These are phyloP conservation scores for Hymenoscyphus repandus DNA, from an alignment of 2,329 filamentous ascomycete genomes.

Conservation along the genomic window DNA sequence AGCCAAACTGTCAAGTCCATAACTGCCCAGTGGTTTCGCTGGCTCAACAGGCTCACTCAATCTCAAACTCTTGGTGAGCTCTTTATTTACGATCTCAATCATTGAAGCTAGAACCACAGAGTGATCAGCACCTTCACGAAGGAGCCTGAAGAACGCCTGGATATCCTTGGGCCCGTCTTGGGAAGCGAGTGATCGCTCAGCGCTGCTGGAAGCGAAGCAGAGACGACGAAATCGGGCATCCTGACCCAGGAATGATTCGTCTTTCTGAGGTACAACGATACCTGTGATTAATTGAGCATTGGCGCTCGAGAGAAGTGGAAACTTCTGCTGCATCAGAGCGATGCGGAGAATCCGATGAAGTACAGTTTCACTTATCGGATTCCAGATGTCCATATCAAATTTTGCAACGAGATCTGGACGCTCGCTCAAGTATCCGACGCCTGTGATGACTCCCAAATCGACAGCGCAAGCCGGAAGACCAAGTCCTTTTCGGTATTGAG, in stretches of 20 bases:
- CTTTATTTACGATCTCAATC: too few relatives aligned
- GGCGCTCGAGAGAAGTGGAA: conserved; percentile 13
- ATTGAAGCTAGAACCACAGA: too few relatives aligned
- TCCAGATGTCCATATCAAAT: conserved; percentile 19
- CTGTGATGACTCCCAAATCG: conserved; percentile 50
- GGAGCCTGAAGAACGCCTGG: too few relatives aligned
- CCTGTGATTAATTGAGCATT: conserved; percentile 28
- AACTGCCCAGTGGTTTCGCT: too few relatives aligned
- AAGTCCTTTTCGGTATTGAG: conserved; percentile 33
- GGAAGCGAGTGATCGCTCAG: too few relatives aligned
- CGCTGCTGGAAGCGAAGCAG: conserved; percentile 31
- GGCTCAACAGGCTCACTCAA: too few relatives aligned
- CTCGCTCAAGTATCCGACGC: too few relatives aligned
- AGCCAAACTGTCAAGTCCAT: too few relatives aligned
- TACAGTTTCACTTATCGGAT: conserved; percentile 27
- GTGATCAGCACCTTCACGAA: too few relatives aligned
- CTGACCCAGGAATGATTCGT: conserved; percentile 19
- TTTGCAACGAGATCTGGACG: too few relatives aligned
- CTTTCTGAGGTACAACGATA: conserved; percentile 24
- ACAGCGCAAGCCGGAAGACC: conserved; percentile 42
- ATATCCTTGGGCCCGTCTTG: too few relatives aligned
- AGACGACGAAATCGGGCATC: conserved; percentile 25
- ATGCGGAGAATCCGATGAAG: conserved; percentile 27
- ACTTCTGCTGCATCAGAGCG: conserved; percentile 28
- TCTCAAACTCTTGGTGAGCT: too few relatives aligned